A percentile compares a stretch with the other conserved stretches of the same genome.
Evolutionary conservation across 139 green algal genomes (phyloP).

Genomic region (Astrephomene gubernaculifera): DNA sequence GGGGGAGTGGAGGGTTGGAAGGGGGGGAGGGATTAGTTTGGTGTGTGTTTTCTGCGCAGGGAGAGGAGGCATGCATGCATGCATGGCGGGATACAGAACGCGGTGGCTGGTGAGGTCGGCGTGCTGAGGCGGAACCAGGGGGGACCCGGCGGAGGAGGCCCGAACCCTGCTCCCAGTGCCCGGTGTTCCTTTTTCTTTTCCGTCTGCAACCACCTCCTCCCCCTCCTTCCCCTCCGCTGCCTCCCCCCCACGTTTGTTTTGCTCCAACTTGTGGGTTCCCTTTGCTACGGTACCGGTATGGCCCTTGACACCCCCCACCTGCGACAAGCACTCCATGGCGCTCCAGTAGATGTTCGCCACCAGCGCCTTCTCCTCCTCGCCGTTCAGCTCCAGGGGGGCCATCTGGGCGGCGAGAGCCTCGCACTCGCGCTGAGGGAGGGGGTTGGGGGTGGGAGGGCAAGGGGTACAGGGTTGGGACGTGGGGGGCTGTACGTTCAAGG

Average conservation of each 20-base stretch:
- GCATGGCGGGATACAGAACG: not conserved
- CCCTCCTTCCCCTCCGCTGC: not conserved
- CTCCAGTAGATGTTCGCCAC: slow-evolving; percentile 74
- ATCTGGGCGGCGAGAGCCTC: slow-evolving; percentile 78
- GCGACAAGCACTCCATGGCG: slow-evolving; percentile 64
- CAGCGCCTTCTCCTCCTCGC: slow-evolving; percentile 77
- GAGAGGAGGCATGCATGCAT: no score
- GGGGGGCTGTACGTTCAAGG: no score
- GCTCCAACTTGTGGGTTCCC: no score
- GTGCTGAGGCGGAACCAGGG: no score
- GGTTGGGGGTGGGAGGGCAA: not conserved
- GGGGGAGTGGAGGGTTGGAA: not conserved
- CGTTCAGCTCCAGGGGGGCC: slow-evolving; percentile 69
- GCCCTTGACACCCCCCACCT: not conserved
- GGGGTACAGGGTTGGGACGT: not conserved
- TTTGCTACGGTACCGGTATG: no score
- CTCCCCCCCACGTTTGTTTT: not conserved
- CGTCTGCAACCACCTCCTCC: not conserved
- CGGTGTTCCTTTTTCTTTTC: no score
- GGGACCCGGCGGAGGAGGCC: no score
- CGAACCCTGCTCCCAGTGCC: no score
- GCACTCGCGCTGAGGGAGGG: slow-evolving; percentile 52
- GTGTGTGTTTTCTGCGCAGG: no score
- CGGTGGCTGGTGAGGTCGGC: no score
- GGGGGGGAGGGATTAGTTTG: not conserved